A percentile compares a stretch with the other conserved stretches of the same genome.
phyloP scores from a whole-genome alignment of 2,329 filamentous ascomycete species.

The Phialophora expanda region DNA sequence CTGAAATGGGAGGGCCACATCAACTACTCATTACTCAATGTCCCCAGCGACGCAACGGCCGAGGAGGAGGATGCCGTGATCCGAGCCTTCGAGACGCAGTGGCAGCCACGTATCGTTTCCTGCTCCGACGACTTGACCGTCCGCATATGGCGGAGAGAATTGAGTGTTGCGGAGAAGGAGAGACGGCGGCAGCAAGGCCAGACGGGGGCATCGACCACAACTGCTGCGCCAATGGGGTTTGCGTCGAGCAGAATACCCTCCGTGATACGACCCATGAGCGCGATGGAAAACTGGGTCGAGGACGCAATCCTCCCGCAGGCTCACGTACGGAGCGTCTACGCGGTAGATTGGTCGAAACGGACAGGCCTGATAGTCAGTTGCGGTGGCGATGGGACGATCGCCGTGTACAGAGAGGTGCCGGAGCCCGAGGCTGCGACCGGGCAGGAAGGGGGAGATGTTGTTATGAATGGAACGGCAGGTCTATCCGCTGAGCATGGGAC shows the following conservation, averaged over 20 bases:
- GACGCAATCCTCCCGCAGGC: constrained; percentile 73
- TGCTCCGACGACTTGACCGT: constrained; percentile 83
- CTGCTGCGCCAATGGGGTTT: constrained; percentile 32
- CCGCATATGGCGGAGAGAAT: constrained; percentile 74
- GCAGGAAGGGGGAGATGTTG: constrained; percentile 36
- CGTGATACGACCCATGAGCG: constrained; percentile 74
- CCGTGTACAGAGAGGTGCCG: constrained; percentile 72
- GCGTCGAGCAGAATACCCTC: constrained; percentile 68
- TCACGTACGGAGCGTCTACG: constrained; percentile 83
- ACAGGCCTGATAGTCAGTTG: constrained; percentile 83
- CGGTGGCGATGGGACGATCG: constrained; percentile 82
- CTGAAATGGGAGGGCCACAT: constrained; percentile 65
- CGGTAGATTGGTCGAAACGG: constrained; percentile 78
- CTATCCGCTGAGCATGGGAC: constrained; percentile 2
- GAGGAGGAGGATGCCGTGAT: constrained; percentile 15
- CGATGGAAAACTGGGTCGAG: constrained; percentile 83
- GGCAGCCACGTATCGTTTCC: constrained; percentile 68
- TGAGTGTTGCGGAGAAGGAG: constrained; percentile 58
- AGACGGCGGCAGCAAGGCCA: constrained; percentile 21
- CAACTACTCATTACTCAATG: constrained; percentile 29
- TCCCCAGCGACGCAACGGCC: constrained; percentile 8
- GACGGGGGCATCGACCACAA: constrained; percentile 7
- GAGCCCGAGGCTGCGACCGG: constrained; percentile 20
- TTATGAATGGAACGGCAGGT: constrained; percentile 33
- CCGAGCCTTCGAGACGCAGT: constrained; percentile 43